These are phyloP conservation scores for Teratosphaeriaceae sp. DNA, from an alignment of 2,329 filamentous ascomycete species.

Conservation along the genomic window DNA sequence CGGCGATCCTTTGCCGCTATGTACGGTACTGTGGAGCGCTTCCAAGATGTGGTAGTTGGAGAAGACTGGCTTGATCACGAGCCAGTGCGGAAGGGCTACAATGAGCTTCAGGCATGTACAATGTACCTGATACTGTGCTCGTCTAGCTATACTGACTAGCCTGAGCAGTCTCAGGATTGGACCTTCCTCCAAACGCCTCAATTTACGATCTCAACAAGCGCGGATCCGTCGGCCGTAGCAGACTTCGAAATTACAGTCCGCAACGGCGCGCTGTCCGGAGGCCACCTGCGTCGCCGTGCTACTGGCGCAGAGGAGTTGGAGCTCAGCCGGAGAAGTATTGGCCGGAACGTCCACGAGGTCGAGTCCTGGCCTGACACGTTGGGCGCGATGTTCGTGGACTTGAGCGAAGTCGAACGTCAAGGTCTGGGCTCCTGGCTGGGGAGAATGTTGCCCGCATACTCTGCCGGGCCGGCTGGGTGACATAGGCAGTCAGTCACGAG, in stretches of 20 bases:
- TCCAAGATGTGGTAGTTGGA: conserved; percentile 43
- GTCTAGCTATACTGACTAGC: neutral
- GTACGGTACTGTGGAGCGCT: conserved; percentile 46
- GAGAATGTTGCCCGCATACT: conserved; percentile 4
- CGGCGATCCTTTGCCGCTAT: conserved; percentile 56
- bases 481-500: no score
- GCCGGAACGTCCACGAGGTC: neutral
- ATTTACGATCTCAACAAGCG: conserved; percentile 47
- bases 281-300: conserved; percentile 16
- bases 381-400: neutral
- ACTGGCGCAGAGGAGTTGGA: neutral
- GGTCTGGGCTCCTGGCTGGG: conserved; percentile 1
- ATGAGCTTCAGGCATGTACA: conserved; percentile 50
- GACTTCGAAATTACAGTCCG: conserved; percentile 32
- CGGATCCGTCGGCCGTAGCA: conserved; percentile 5
- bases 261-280: conserved; percentile 51
- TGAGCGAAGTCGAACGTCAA: neutral
- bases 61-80: conserved; percentile 45
- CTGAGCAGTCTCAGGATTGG: conserved; percentile 58
- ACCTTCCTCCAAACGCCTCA: conserved; percentile 79
- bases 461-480: no score
- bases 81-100: conserved; percentile 55
- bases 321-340: neutral
- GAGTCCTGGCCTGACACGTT: neutral
- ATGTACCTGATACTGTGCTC: conserved; percentile 5